Base-by-base conservation (phyloP, 2,329 filamentous ascomycete genomes). In the Cladosporium halotolerans region DNA sequence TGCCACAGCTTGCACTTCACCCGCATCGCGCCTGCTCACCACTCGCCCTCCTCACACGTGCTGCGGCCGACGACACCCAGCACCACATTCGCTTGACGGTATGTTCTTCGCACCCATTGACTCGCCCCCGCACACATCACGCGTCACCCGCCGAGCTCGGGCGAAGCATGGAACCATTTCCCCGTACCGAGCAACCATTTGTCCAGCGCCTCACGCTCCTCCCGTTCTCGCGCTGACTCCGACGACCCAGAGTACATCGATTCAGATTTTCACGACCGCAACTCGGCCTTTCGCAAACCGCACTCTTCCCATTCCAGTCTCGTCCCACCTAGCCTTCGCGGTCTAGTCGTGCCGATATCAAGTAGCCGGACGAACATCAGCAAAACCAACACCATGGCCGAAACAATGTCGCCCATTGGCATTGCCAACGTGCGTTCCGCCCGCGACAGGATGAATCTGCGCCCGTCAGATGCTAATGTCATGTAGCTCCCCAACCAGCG, bases 361-460 rank as follows among this genome's bases (percentile, higher is more conserved):
- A 23, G 28, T 18, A 32, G 13, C 18, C 13, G 8, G 8, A 7
- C 45, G 19, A 36, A 60, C 66, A 70, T 63, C 60, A 84, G 23
- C 23, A 5, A 9, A 9, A 7, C 45, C 16, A 36, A 59, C 66
- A 70, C 63, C 60, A 84, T 84, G 81, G 79, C 81, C 63, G 82
- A 85, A 67, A 81, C 80, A 61, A 76, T 79, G 56, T 80, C 81
- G 66, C 82, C 82, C 64, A 86, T 86, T 80, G 83, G 83, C 76
- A 86, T 86, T 81, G 83, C 83, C 78, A 85, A 86, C 71, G 82
- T 85, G 73, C 72, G 81, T 80, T 52, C 23, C 9, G 16, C 45
- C 32, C 13, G 19, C n/a, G 11, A 28, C 16, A n/a, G n/a, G 10
- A 23, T 11, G 14, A 34, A 2, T 34, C 5, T 14, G 9, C 4